Evolutionary conservation across 768 basidiomycete genomes (phyloP).

Genomic region (Kwoniella sp.): DNA sequence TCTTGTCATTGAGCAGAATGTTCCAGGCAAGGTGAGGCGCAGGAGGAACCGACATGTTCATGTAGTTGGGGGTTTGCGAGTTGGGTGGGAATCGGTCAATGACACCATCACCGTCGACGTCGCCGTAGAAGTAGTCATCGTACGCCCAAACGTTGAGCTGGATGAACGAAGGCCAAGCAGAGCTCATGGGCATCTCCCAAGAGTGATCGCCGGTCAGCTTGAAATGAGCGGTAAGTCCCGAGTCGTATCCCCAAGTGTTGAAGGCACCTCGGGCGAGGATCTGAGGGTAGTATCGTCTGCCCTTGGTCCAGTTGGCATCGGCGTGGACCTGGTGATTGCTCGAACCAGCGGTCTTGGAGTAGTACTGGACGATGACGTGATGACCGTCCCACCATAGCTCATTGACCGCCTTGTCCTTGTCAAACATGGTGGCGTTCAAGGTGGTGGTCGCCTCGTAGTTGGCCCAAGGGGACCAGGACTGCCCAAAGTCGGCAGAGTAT

Average conservation of each 20-base stretch:
- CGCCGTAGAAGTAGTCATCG: slow-evolving; percentile 90
- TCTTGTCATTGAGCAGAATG: slow-evolving; percentile 70
- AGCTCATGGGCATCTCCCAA: slow-evolving; percentile 65
- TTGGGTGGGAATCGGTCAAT: slow-evolving; percentile 90
- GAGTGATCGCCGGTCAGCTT: slow-evolving; percentile 57
- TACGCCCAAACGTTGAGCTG: slow-evolving; percentile 88
- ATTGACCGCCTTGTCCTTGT: slow-evolving; percentile 38
- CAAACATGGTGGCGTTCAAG: slow-evolving; percentile 61
- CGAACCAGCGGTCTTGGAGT: slow-evolving; percentile 65
- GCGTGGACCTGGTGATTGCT: slow-evolving; percentile 69
- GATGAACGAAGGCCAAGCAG: slow-evolving; percentile 80
- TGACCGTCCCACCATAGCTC: slow-evolving; percentile 71
- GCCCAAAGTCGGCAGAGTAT: slow-evolving; percentile 80
- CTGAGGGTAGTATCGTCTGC: slow-evolving; percentile 72
- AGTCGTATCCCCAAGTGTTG: slow-evolving; percentile 88
- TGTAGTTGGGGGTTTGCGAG: slow-evolving; percentile 64
- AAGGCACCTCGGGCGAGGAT: slow-evolving; percentile 81
- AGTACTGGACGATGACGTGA: slow-evolving; percentile 89
- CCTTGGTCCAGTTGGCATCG: slow-evolving; percentile 60
- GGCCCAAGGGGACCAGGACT: slow-evolving; percentile 75
- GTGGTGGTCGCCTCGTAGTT: slow-evolving; percentile 64
- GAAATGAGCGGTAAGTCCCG: slow-evolving; percentile 71
- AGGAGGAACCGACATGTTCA: slow-evolving; percentile 89
- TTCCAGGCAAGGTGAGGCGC: slow-evolving; percentile 84
- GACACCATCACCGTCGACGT: slow-evolving; percentile 77